Percentiles rank a stretch among this genome's conserved stretches.
Evolutionary conservation across 768 basidiomycete genomes (phyloP).

Genomic region (Lentinula guzmanii): DNA sequence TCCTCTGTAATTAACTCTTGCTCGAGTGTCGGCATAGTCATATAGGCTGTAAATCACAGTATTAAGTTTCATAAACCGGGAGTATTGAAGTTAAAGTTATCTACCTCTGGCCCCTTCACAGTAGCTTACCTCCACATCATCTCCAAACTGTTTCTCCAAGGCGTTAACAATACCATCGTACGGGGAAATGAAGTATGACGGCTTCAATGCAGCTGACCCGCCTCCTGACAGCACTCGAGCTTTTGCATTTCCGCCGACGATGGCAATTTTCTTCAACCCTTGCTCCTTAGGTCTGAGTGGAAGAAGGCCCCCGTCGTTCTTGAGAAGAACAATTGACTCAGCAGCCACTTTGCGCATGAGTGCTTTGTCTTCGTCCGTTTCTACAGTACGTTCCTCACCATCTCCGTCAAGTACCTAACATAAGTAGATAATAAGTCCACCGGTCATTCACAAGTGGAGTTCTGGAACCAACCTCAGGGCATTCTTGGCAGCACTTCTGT

Average conservation of each 20-base stretch:
- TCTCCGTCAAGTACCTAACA: constrained; percentile 64
- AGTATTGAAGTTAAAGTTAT: constrained; percentile 10
- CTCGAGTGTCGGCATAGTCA: constrained; percentile 63
- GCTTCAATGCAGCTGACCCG: constrained; percentile 66
- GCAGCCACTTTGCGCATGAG: constrained; percentile 66
- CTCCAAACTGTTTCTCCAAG: constrained; percentile 28
- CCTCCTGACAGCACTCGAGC: constrained; percentile 59
- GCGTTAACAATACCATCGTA: constrained; percentile 70
- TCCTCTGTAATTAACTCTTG: constrained; percentile 53
- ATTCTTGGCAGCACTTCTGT: constrained; percentile 59
- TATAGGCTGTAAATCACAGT: constrained; percentile 39
- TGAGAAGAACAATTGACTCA: constrained; percentile 69
- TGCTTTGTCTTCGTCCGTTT: constrained; percentile 53
- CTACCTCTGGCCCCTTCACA: constrained; percentile 65
- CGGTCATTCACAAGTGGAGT: neutral
- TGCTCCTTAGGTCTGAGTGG: constrained; percentile 38
- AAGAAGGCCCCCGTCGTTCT: constrained; percentile 53
- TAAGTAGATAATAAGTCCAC: neutral
- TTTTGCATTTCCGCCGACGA: constrained; percentile 72
- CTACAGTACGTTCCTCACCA: constrained; percentile 55
- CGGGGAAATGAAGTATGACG: constrained; percentile 72
- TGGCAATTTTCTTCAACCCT: constrained; percentile 61
- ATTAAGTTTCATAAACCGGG: neutral
- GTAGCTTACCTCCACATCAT: constrained; percentile 50
- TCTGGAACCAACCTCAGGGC: constrained; percentile 47